Evolutionary conservation across 768 basidiomycete genomes (phyloP).

Genomic region (Pleurotus citrinopileatus): DNA sequence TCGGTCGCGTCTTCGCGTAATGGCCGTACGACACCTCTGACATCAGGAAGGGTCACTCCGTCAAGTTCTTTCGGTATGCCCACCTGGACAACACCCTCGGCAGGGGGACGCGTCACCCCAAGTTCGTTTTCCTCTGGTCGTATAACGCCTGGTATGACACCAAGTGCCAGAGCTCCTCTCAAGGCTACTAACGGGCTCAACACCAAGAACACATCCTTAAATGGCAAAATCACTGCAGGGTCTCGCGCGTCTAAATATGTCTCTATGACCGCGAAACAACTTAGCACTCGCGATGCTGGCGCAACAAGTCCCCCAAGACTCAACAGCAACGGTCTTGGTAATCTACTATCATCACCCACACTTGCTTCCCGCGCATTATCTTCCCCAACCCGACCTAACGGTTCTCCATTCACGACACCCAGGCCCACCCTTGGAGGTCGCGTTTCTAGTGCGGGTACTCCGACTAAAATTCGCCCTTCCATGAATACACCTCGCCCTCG

Average conservation of each 20-base stretch:
- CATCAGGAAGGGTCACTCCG: conserved; percentile 50
- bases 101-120: conserved; percentile 19
- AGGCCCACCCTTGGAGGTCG: conserved; percentile 44
- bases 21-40: conserved; percentile 60
- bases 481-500: conserved; percentile 61
- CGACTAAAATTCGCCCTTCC: conserved; percentile 34
- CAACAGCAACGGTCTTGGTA: conserved; percentile 7
- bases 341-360: conserved; percentile 24
- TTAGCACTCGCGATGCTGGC: conserved; percentile 45
- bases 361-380: conserved; percentile 33
- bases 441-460: conserved; percentile 29
- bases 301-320: conserved; percentile 29
- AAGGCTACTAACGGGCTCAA: conserved; percentile 15
- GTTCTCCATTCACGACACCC: conserved; percentile 70
- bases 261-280: conserved; percentile 80
- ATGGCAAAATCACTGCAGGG: conserved; percentile 67
- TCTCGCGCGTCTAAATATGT: conserved; percentile 84
- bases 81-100: conserved; percentile 25
- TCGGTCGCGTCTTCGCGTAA: conserved; percentile 77
- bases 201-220: conserved; percentile 27
- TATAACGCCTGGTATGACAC: conserved; percentile 35
- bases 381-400: conserved; percentile 43
- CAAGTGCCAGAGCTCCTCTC: conserved; percentile 29
- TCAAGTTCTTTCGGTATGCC: conserved; percentile 32
- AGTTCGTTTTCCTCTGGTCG: conserved; percentile 35